Percentiles rank a stretch among this genome's conserved stretches.
phyloP scores from a whole-genome alignment of 75 land plant genomes.

The Picea sitchensis region DNA sequence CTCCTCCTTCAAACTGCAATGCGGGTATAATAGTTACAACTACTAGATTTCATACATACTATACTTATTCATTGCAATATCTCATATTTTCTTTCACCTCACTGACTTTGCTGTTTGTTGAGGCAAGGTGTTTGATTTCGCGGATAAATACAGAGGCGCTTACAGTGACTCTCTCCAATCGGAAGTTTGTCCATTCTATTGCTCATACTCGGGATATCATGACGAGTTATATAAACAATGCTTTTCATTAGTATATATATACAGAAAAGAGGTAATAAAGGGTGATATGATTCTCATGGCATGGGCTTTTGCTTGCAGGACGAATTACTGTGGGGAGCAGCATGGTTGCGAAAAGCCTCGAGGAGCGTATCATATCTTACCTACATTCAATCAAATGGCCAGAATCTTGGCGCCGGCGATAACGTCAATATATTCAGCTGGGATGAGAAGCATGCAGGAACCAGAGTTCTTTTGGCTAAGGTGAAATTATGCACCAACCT shows the following conservation, averaged over 20 bases:
- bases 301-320: slow-evolving; percentile 10
- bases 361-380: slow-evolving; percentile 13
- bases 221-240: neutral
- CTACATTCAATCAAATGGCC: slow-evolving; percentile 22
- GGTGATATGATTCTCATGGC: neutral
- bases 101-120: neutral
- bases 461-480: slow-evolving; percentile 27
- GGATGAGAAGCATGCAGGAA: slow-evolving; percentile 49
- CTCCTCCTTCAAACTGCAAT: slow-evolving; percentile 18
- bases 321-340: slow-evolving; percentile 44
- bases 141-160: slow-evolving; percentile 9
- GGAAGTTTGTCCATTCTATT: slow-evolving; percentile 49
- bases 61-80: neutral
- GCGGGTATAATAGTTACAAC: neutral
- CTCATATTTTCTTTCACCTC: neutral
- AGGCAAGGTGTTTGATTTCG: slow-evolving; percentile 13
- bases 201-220: slow-evolving; percentile 48
- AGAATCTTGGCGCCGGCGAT: slow-evolving; percentile 18
- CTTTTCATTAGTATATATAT: too few relatives aligned
- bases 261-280: too few relatives aligned
- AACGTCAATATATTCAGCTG: slow-evolving; percentile 17
- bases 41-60: too few relatives aligned
- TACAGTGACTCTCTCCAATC: slow-evolving; percentile 32
- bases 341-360: slow-evolving; percentile 44
- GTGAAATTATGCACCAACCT: slow-evolving; percentile 5